Base-by-base conservation (phyloP, 1,284 basidiomycete species). In the Leucoagaricus sp. region DNA sequence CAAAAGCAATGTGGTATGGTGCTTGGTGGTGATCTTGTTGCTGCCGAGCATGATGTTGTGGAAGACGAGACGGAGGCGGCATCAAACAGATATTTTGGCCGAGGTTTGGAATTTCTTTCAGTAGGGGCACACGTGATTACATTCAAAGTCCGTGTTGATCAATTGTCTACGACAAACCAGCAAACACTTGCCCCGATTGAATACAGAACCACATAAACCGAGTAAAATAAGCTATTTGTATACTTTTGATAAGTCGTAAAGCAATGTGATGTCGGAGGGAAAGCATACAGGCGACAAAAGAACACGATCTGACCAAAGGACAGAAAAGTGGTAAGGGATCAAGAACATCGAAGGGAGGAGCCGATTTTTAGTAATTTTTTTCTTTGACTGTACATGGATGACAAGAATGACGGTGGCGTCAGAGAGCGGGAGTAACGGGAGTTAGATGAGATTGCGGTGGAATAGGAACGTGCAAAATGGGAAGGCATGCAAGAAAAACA, bases 201-300 rank as follows among this genome's bases (percentile, higher is more conserved):
- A 57, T 51, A 28, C 28, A 44, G 53, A 49, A 44, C 40, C 46
- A 29, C 49, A 45, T 33, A 19, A 44, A 55, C 36, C 21, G 48
- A 56, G 54, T 56, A 57, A 55, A 57, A 51, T 57, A 57, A 47
- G 55, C 49, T 57, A 57, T 25, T 57, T 21, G 41, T 33, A 49
- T 57, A 54, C 52, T 58, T 50, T 54, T 54, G 49, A 55, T 31
- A 46, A 26, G 49, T 55, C 47, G 40, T 48, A 28, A 19, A 51
- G 44, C 26, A 44, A 36, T 49, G 49, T 49, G 59, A 55, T 42
- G 52, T 49, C 19, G 52, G 52, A 38, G 44, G 41, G 50, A 48
- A 42, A 50, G 44, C 42, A 54, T 49, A 54, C 33, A 58, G 40
- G 38, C 23, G 46, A 13, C 26, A 29, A 44, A 34, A 17, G 21